Percentiles rank a stretch among this genome's conserved stretches.
These are phyloP conservation scores for Trichoderma harzianum DNA, from an alignment of 2,329 filamentous ascomycete genomes.

Conservation along the genomic window DNA sequence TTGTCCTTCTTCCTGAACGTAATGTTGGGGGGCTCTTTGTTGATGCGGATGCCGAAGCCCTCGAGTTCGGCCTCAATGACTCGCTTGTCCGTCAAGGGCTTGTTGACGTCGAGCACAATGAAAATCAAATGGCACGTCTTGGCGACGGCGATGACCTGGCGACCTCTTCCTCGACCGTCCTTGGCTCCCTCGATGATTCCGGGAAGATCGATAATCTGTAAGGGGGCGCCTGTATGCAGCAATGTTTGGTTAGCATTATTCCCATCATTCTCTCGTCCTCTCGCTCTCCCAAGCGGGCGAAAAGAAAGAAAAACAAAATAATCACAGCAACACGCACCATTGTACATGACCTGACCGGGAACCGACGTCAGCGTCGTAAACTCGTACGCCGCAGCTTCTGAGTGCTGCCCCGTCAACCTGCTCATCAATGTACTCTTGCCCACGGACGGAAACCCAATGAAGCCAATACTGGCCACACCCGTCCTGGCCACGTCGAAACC, in stretches of 20 bases:
- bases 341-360: constrained; percentile 92
- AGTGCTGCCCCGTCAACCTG: constrained; percentile 89
- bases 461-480: constrained; percentile 93
- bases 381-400: constrained; percentile 94
- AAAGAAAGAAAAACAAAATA: background rate
- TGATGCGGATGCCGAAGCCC: constrained; percentile 95
- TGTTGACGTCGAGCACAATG: constrained; percentile 97
- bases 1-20: constrained; percentile 99
- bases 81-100: constrained; percentile 93
- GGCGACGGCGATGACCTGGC: constrained; percentile 96
- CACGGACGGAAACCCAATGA: constrained; percentile 97
- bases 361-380: constrained; percentile 98
- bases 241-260: constrained; percentile 5
- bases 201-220: constrained; percentile 96
- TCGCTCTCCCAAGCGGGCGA: background rate
- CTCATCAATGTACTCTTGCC: constrained; percentile 99
- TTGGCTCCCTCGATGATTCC: constrained; percentile 99
- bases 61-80: constrained; percentile 94
- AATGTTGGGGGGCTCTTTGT: constrained; percentile 96
- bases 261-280: background rate
- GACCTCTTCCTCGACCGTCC: constrained; percentile 94
- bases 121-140: constrained; percentile 99
- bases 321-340: constrained; percentile 54
- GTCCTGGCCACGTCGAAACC: constrained; percentile 98
- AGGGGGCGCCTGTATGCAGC: constrained; percentile 65